Base-by-base conservation (phyloP, 441 rosid species). In the Euphorbia schlechtendalii region DNA sequence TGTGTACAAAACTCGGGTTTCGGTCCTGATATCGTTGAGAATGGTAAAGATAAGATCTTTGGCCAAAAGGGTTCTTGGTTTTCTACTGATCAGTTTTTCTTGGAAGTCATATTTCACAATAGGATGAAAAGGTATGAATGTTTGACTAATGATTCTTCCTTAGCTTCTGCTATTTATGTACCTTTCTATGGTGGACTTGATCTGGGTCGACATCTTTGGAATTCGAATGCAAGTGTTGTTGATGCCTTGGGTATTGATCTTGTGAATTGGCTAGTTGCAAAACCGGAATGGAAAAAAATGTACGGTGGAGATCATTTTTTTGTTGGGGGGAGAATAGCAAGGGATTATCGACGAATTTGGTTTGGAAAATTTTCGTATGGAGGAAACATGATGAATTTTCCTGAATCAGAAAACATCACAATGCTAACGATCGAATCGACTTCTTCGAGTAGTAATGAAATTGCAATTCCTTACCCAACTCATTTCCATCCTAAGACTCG, bases 231-330 rank as follows among this genome's bases (percentile, higher is more conserved):
- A 56, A 77, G 28, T 0, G 53, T 57, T 3, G 73, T 90, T 62
- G 96, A 90, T 56, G 59, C 77, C 14, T 70, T 77, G 51, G 83
- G 74, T 34, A 41, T 67, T 53, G 81, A 76, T 46, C 40, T 85
- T 7, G 71, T 73, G 1, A 59, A 60, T 11, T 88, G 91, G 89
- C 73, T 88, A 0, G 54, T n/a, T n/a, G 38, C 61, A 43, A 71
- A 66, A 51, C 75, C 76, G 0, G 85, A 80, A 68, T 86, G 96
- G 97, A 73, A 66, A 60, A 79, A 56, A 43, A 64, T 80, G 88
- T 71, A 51, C 68, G 93, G 97, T 18, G 64, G 77, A 68, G 90
- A 90, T 69, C 97, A 88, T 73, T 88, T 88, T 78, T 64, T 90
- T 3, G 83, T 86, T 55, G 74, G 78, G 1, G 93, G 97, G n/a